A percentile compares a stretch with the other conserved stretches of the same genome.
Conservation (phyloP, 2,329 filamentous ascomycete species). For the Curvularia eragrostidis region DNA sequence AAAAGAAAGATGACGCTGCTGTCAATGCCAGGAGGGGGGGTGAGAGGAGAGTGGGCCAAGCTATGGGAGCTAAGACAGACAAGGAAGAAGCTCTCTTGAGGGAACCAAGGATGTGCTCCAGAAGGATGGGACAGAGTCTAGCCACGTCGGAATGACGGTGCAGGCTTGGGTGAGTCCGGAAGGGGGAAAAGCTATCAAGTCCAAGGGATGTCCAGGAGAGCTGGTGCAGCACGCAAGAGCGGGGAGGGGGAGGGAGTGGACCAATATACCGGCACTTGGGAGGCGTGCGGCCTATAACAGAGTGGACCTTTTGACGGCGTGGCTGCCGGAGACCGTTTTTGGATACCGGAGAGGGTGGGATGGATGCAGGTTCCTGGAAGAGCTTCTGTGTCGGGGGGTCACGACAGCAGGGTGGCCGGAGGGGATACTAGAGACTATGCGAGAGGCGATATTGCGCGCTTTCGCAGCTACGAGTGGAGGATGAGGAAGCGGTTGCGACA, state of each 20-base stretch:
- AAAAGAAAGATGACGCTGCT: constrained; percentile 48
- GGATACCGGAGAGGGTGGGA: constrained; percentile 21
- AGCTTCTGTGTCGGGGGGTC: constrained; percentile 14
- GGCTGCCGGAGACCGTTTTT: constrained; percentile 41
- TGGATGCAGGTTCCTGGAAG: constrained; percentile 26
- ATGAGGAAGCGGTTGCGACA: too few species aligned
- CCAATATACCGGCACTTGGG: constrained; percentile 49
- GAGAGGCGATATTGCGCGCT: constrained; percentile 27
- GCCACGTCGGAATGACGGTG: constrained; percentile 35
- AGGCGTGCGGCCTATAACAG: constrained; percentile 32
- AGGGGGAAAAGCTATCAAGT: constrained; percentile 26
- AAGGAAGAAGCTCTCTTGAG: constrained; percentile 29
- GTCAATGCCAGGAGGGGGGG: constrained; percentile 38
- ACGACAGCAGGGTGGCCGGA: constrained; percentile 31
- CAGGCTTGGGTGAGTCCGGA: constrained; percentile 33
- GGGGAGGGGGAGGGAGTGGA: constrained; percentile 39
- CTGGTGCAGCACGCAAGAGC: constrained; percentile 39
- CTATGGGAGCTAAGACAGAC: constrained; percentile 41
- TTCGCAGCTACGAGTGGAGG: constrained; percentile 18
- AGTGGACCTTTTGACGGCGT: constrained; percentile 39
- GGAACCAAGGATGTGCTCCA: constrained; percentile 39
- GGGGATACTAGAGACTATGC: constrained; percentile 28
- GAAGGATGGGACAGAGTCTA: constrained; percentile 15
- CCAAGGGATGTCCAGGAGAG: constrained; percentile 37
- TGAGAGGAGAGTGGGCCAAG: constrained; percentile 37